Base-by-base conservation (phyloP, 495 filamentous ascomycete genomes). In the Cryomyces minteri region DNA sequence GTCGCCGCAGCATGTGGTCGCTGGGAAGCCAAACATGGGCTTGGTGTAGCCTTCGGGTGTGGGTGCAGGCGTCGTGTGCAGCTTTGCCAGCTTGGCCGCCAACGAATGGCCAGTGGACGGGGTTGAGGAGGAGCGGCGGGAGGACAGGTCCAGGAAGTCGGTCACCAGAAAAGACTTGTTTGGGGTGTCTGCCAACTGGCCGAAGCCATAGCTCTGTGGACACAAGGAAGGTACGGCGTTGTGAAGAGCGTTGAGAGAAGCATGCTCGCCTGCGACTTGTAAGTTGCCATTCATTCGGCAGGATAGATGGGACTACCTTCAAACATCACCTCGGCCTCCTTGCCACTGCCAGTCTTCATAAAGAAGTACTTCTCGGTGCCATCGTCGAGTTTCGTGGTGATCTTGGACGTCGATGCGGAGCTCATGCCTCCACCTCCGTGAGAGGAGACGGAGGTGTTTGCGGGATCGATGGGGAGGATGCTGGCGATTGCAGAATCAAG, bases 1-100 rank as follows among this genome's bases (percentile, higher is more conserved):
- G 41, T 83, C 72, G 3, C 88, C 88, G 60, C 88, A 94, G 64
- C 79, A 94, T 0, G 79, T 94, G 4, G 83, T 66, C 1, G 79
- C 79, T 1, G 80, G 79, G 58, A 94, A 94, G 6, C 88, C 88
- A 49, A 84, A 94, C 58, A 70, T 61, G 0, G 75, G 72, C 28
- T 56, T 66, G 0, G 68, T 59, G 51, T 72, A 75, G 12, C 74
- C 74, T 11, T 63, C 58, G 43, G 80, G 79, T 4, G 66, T 58
- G 0, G 82, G 81, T 9, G 82, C 80, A 0, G 81, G 77, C 3
- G 78, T 88, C 18, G 72, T 76, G 60, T 96, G 88, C 34, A 94
- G 63, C 56, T 71, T 76, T 0, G 81, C 88, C 11, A 96, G 67
- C 52, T 92, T 81, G 37, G 70, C 57, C 0, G 85, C 84, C 1